Evolutionary conservation across 352 stramenopile species (phyloP).

Genomic region (Pythium inflatum): DNA sequence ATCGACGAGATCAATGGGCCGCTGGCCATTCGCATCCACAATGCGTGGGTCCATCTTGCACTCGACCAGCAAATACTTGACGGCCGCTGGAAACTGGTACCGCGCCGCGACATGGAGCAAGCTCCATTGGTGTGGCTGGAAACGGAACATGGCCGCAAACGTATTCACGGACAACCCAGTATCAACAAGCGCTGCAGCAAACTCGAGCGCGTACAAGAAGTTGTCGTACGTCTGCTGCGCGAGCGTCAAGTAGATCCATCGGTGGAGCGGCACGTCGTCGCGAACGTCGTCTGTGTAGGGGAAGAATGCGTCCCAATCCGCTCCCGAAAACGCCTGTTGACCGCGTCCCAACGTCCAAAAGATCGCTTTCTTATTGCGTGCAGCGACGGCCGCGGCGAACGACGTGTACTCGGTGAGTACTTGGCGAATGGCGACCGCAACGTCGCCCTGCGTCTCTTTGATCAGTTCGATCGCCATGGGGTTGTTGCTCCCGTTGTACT

Average conservation of each 20-base stretch:
- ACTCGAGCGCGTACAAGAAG: background rate
- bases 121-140: background rate
- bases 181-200: background rate
- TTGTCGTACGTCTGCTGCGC: background rate
- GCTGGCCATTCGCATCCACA: background rate
- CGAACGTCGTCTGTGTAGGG: too few relatives aligned
- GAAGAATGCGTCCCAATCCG: background rate
- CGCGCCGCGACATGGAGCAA: constrained; percentile 16
- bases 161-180: background rate
- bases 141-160: background rate
- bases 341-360: background rate
- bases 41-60: constrained; percentile 12
- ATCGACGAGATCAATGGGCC: constrained; percentile 10
- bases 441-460: too few relatives aligned
- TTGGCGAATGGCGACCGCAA: too few relatives aligned
- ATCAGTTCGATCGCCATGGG: background rate
- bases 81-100: constrained; percentile 2
- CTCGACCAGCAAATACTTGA: constrained; percentile 11
- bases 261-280: too few relatives aligned
- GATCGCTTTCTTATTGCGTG: background rate
- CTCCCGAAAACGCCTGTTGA: background rate
- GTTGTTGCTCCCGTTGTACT: background rate
- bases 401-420: constrained; percentile 4
- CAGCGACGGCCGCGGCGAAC: background rate
- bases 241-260: background rate